phyloP scores from a whole-genome alignment of 1,139 yeast species.

The Blastobotrys proliferans region DNA sequence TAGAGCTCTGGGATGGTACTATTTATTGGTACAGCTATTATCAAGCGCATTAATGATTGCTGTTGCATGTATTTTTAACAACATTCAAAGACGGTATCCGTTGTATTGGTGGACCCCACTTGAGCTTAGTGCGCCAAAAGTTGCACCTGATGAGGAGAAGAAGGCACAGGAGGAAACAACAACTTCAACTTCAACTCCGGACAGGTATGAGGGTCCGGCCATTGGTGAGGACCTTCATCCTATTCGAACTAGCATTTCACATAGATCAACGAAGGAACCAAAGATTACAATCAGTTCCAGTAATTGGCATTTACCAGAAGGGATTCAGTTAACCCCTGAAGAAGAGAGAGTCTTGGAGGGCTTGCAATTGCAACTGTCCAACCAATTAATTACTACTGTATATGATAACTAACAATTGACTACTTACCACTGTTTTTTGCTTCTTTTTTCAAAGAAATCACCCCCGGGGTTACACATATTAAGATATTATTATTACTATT shows the following conservation, averaged over 20 bases:
- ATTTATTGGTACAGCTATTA: conserved; percentile 53
- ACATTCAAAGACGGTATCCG: conserved; percentile 54
- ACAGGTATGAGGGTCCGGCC: neutral
- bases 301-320: conserved; percentile 10
- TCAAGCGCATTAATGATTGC: conserved; percentile 48
- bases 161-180: neutral
- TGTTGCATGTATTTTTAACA: conserved; percentile 55
- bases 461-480: no score
- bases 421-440: no score
- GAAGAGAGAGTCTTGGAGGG: conserved; percentile 8
- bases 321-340: conserved; percentile 8
- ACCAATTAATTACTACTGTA: no score
- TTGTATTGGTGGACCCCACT: conserved; percentile 60
- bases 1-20: conserved; percentile 63
- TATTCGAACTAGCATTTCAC: no score
- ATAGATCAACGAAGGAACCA: no score
- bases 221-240: no score
- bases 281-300: neutral
- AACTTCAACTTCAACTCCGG: neutral
- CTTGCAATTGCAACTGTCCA: conserved; percentile 9
- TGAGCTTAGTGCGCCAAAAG: conserved; percentile 8
- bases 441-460: no score
- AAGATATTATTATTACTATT: neutral
- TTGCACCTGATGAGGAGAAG: neutral
- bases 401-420: no score